Evolutionary conservation across 805 yeast genomes (phyloP).

Genomic region (Martiniozyma abietophila): DNA sequence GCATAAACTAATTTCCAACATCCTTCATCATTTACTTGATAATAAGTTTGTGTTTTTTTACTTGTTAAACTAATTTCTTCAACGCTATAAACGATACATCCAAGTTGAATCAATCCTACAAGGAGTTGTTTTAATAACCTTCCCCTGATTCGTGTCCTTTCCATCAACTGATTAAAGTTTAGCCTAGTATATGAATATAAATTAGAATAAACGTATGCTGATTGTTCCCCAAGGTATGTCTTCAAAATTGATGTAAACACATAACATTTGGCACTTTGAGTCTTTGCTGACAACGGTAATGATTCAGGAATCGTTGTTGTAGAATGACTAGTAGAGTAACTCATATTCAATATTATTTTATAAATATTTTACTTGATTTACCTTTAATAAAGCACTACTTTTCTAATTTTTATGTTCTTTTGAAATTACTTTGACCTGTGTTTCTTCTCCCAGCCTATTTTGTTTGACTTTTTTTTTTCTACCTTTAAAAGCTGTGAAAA

Average conservation of each 20-base stretch:
- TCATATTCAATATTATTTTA: too few relatives aligned
- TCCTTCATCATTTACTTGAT: conserved; percentile 58
- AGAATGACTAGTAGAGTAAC: conserved; percentile 7
- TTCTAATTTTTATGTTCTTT: too few relatives aligned
- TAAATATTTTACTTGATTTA: too few relatives aligned
- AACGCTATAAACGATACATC: conserved; percentile 49
- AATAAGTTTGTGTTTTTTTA: conserved; percentile 25
- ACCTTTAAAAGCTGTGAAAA: too few relatives aligned
- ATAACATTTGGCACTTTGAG: conserved; percentile 55
- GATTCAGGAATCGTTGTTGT: conserved; percentile 13
- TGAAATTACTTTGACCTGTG: too few relatives aligned
- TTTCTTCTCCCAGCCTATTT: too few relatives aligned
- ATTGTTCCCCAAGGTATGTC: conserved; percentile 61
- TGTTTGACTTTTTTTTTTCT: too few relatives aligned
- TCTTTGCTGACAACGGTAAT: conserved; percentile 32
- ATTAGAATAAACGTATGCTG: conserved; percentile 50
- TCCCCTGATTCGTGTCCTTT: conserved; percentile 36
- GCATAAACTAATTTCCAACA: conserved; percentile 56
- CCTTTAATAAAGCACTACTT: too few relatives aligned
- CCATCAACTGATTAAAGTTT: conserved; percentile 43
- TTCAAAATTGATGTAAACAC: conserved; percentile 45
- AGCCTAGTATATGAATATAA: conserved; percentile 63
- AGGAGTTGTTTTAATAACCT: conserved; percentile 52
- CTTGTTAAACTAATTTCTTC: conserved; percentile 29
- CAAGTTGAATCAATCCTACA: conserved; percentile 70